Evolutionary conservation across 805 yeast species (phyloP), one percentile per base, ranked within the genome.

Genomic region (Ogataea populi-albae): DNA sequence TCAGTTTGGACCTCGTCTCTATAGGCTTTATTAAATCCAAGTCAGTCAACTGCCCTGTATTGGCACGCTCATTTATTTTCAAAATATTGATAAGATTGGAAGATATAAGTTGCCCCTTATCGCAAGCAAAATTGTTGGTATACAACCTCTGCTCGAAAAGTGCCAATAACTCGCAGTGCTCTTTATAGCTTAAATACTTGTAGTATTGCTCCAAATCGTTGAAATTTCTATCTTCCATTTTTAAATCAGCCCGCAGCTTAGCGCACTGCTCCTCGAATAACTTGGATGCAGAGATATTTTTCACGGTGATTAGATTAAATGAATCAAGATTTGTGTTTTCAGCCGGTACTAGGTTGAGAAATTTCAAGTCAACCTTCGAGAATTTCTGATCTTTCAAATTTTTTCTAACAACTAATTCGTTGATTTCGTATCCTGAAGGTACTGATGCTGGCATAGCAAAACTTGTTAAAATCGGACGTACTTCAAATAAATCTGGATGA

Each of bases 401-500:
- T 30, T 57, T 65, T 32, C 62, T 53, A 20, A 75, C 57, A 27
- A 66, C 41, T 26, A 64, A 43, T 35, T 74, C 77, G 19, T 65
- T 62, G 10, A 58, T 46, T 17, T 59, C 59, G 52, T 66, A 86
- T 5, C 65, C 56, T 1, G 77, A 62, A 3, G 73, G 64, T 4
- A 85, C 87, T 1, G 87, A 75, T 30, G 69, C 68, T 3, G 77
- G 76, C 68, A 88, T 66, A 0, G 91, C 84, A 55, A 86, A 81
- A 2, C 98, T 89, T 0, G 98, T 93, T 26, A 86, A 74, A 46
- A 93, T 86, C 1, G 98, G 98, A 40, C 98, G 71, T 5, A 89
- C 96, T 58, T 93, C 98, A 63, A 93, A 94, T 41, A 93, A 64
- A 64, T 93, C 97, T 0, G 96, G 96, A 60, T 89, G 98, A 52